Evolutionary conservation across 2,329 filamentous ascomycete species (phyloP).

Genomic region (Cladosporium austrohemisphaericum): DNA sequence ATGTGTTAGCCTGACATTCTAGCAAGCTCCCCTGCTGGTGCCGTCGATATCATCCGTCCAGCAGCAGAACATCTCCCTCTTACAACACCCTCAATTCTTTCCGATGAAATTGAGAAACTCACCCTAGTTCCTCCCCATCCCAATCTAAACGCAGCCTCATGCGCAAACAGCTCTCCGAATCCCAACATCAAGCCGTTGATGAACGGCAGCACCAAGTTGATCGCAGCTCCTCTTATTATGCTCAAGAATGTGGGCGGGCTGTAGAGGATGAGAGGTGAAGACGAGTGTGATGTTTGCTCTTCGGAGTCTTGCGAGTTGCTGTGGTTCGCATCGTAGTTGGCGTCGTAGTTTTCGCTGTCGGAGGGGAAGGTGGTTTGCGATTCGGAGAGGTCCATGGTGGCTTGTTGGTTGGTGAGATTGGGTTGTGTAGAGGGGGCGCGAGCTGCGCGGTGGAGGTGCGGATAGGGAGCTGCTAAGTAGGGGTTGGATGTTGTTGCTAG

Average conservation of each 20-base stretch:
- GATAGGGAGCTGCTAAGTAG: no score
- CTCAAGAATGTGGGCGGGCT: conserved; percentile 83
- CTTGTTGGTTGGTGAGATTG: not conserved
- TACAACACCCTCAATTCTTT: not conserved
- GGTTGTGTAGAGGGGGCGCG: not conserved
- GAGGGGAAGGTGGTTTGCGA: conserved; percentile 75
- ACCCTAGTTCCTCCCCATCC: conserved; percentile 96
- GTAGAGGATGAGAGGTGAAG: conserved; percentile 76
- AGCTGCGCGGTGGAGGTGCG: no score
- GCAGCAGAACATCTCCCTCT: not conserved
- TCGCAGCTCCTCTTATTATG: conserved; percentile 79
- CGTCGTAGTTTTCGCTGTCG: conserved; percentile 79
- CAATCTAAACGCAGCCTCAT: conserved; percentile 87
- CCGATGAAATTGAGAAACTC: not conserved
- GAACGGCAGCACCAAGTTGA: conserved; percentile 93
- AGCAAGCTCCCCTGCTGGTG: not conserved
- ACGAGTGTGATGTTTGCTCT: conserved; percentile 58
- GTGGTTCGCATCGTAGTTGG: conserved; percentile 63
- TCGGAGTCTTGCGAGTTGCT: conserved; percentile 47
- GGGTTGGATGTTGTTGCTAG: no score
- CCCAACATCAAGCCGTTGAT: conserved; percentile 98
- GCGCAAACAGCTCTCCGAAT: conserved; percentile 93
- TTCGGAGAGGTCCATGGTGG: conserved; percentile 52
- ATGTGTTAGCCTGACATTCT: not conserved
- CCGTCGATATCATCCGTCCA: not conserved